Evolutionary conservation across 768 basidiomycete genomes (phyloP), one percentile per base, ranked within the genome.

Genomic region (Solioccasus polychromus): DNA sequence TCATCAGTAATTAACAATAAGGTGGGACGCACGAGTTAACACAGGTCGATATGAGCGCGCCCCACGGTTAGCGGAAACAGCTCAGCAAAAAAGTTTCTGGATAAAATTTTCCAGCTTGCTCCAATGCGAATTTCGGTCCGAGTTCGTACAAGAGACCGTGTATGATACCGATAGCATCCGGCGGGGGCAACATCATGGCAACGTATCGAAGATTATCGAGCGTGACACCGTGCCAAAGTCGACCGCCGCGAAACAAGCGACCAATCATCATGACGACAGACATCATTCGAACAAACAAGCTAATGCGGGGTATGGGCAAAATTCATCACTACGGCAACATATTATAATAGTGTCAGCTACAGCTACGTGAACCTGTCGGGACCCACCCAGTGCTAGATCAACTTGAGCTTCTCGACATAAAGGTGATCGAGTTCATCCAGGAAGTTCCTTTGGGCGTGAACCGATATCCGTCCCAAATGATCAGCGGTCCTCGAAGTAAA

Each of bases 331-430:
- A 38, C 42, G 8, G 44, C 30, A 20, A 40, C 34, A 20, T 54
- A 53, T 52, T 60, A 28, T 9, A n/a, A 39, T 24, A 35, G 22
- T 12, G 29, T 58, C 24, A 58, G 52, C 31, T 3, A 34, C 5
- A 19, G 23, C 3, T 2, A 36, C 22, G 15, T 28, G 12, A 19
- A 30, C 10, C 12, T 5, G 11, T 22, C 15, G 24, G 11, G 12
- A 26, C 38, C 49, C 45, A 60, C 60, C 58, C 47, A 54, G 28
- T 38, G 45, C 48, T 51, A 57, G 3, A 45, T 46, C 35, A 44
- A 14, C 20, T 53, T 51, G 25, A 58, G 34, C 23, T 35, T 52
- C 43, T 37, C 35, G 30, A 53, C 20, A 29, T 50, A 63, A 12
- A 55, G 29, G 8, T 14, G 1, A 23, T 9, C 17, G 24, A 55